phyloP scores from a whole-genome alignment of 176 grass and related monocot genomes.

The Oryza punctata region DNA sequence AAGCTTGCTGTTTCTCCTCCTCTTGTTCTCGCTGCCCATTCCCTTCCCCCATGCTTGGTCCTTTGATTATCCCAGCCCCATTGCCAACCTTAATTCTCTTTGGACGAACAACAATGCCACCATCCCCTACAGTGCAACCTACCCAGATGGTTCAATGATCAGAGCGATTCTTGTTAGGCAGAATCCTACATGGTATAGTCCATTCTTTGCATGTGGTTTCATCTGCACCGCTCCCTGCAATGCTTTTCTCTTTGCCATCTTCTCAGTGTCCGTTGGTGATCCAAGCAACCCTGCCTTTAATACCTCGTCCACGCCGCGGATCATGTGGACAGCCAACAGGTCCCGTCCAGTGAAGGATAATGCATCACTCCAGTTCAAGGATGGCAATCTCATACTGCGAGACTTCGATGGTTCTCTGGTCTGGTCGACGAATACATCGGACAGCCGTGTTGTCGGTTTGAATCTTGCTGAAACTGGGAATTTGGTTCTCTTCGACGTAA shows the following conservation, averaged over 20 bases:
- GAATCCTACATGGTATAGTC: constrained; percentile 35
- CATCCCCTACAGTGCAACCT: constrained; percentile 35
- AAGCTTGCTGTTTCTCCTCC: constrained; percentile 30
- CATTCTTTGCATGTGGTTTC: constrained; percentile 54
- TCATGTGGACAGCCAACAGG: constrained; percentile 65
- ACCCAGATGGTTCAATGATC: neutral
- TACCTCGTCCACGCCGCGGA: constrained; percentile 4
- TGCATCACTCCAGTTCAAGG: constrained; percentile 44
- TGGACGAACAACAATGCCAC: constrained; percentile 54
- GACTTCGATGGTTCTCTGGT: constrained; percentile 43
- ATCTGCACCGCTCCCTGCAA: constrained; percentile 51
- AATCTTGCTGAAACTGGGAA: constrained; percentile 57
- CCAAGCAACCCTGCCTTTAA: neutral
- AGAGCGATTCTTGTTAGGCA: constrained; percentile 54
- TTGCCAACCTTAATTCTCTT: constrained; percentile 42
- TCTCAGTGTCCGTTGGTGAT: constrained; percentile 29
- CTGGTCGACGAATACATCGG: constrained; percentile 55
- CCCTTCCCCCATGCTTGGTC: constrained; percentile 45
- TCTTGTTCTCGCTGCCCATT: constrained; percentile 27
- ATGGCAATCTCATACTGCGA: constrained; percentile 50
- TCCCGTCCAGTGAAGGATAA: constrained; percentile 46
- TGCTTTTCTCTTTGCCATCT: constrained; percentile 54
- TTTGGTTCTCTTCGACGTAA: constrained; percentile 56
- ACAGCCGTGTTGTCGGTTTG: constrained; percentile 33
- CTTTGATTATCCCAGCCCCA: constrained; percentile 55